Base-by-base conservation (phyloP, 805 yeast species). In the Candida pseudoglaebosa region DNA sequence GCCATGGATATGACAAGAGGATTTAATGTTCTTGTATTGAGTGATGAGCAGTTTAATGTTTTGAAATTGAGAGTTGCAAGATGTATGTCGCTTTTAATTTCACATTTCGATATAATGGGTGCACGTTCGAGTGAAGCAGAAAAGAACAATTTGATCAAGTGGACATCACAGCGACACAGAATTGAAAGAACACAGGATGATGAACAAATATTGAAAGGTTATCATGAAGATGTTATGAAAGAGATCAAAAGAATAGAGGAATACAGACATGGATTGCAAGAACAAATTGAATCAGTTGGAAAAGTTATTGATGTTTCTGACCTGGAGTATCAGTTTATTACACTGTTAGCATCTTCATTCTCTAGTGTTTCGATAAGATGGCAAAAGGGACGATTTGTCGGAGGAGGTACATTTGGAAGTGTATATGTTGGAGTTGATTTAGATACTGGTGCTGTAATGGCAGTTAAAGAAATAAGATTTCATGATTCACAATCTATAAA, bases 81-180 rank as follows among this genome's bases (percentile, higher is more conserved):
- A 1, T 89, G 97, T 62, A 87, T 93, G 89, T 82, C 97, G 1
- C 67, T 93, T 37, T 69, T 93, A 43, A 91, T 93, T 45, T 87
- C 96, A 0, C 98, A 93, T 63, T 93, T 93, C 54, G 99, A 93
- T 62, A 89, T 93, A 37, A 93, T 91, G 96, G 98, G 98, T 35
- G 97, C 97, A 0, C 75, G 98, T 53, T 84, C 96, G 1, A 82
- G 79, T 50, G 87, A 83, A 53, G 71, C 78, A 8, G 81, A 74
- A 52, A 71, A 71, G 57, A 68, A 73, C 49, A 70, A 75, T 50
- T 67, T 77, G 61, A 64, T 73, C 52, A 75, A 72, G 57, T 73
- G 78, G 71, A 60, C 76, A 45, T 64, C 62, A 44, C 76, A 57
- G 62, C 73, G 66, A 40, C 80, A 78, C 37, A 81, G 75, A 49